phyloP scores from a whole-genome alignment of 257 asterid genomes.

The Fraxinus quadrangulata region DNA sequence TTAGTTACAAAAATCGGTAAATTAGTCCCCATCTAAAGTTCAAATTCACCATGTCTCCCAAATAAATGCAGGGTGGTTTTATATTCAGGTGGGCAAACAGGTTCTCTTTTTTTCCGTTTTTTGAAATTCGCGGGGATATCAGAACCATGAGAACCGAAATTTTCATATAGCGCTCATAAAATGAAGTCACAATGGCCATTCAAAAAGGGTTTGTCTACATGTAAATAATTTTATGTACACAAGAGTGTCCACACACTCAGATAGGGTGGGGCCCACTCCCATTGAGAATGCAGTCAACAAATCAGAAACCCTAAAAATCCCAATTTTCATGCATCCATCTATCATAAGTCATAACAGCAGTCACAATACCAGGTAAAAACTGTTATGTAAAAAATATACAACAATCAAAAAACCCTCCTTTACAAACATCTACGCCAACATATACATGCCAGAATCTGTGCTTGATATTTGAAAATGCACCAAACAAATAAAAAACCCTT shows the following conservation, averaged over 20 bases:
- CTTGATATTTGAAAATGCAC: background rate
- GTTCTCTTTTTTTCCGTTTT: background rate
- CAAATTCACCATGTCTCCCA: too few relatives aligned
- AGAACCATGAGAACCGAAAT: background rate
- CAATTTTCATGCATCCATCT: background rate
- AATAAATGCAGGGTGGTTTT: background rate
- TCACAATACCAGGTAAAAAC: background rate
- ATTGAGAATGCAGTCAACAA: too few relatives aligned
- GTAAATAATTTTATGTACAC: too few relatives aligned
- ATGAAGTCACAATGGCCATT: background rate
- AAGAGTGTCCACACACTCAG: too few relatives aligned
- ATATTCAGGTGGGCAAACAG: background rate
- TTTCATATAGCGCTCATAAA: background rate
- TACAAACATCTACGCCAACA: background rate
- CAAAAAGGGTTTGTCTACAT: background rate
- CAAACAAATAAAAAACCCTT: background rate
- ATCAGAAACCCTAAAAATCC: too few relatives aligned
- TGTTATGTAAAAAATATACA: background rate
- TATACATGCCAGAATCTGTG: background rate
- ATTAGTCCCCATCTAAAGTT: slow-evolving; percentile 3
- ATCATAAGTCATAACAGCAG: too few relatives aligned
- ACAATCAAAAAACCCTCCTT: background rate
- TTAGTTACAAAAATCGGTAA: background rate
- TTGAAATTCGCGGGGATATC: background rate
- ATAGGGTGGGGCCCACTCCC: too few relatives aligned